Percentiles rank a stretch among this genome's conserved stretches.
Conservation (phyloP, 805 yeast genomes). For the Hanseniaspora jakobsenii region DNA sequence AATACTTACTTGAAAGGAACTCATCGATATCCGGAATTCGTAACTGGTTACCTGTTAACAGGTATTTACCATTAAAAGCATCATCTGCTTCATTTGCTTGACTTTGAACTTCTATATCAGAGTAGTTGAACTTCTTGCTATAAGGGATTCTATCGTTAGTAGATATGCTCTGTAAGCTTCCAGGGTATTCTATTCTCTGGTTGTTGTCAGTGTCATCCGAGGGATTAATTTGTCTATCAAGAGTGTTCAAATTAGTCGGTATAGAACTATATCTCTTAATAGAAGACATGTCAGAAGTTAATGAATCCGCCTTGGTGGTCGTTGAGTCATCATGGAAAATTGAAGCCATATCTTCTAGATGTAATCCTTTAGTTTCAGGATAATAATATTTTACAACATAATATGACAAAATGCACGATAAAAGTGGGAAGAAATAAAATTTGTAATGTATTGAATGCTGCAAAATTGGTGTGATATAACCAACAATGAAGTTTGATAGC, state of each 20-base stretch:
- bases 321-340: slow-evolving; percentile 36
- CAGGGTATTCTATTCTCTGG: too few relatives aligned
- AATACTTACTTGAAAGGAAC: slow-evolving; percentile 24
- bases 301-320: slow-evolving; percentile 30
- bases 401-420: slow-evolving; percentile 46
- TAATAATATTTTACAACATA: slow-evolving; percentile 56
- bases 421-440: slow-evolving; percentile 57
- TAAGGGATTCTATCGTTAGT: too few relatives aligned
- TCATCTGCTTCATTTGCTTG: not conserved
- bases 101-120: too few relatives aligned
- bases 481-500: slow-evolving; percentile 53
- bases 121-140: slow-evolving; percentile 9
- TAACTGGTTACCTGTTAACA: slow-evolving; percentile 21
- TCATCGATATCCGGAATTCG: slow-evolving; percentile 33
- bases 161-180: too few relatives aligned
- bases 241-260: slow-evolving; percentile 4
- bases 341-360: slow-evolving; percentile 64
- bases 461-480: slow-evolving; percentile 54
- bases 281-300: not conserved
- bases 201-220: too few relatives aligned
- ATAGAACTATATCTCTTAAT: slow-evolving; percentile 12
- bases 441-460: slow-evolving; percentile 44
- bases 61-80: not conserved
- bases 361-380: slow-evolving; percentile 69
- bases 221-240: slow-evolving; percentile 1